phyloP scores from a whole-genome alignment of 176 grass and related monocot species.

The Musa acuminata region DNA sequence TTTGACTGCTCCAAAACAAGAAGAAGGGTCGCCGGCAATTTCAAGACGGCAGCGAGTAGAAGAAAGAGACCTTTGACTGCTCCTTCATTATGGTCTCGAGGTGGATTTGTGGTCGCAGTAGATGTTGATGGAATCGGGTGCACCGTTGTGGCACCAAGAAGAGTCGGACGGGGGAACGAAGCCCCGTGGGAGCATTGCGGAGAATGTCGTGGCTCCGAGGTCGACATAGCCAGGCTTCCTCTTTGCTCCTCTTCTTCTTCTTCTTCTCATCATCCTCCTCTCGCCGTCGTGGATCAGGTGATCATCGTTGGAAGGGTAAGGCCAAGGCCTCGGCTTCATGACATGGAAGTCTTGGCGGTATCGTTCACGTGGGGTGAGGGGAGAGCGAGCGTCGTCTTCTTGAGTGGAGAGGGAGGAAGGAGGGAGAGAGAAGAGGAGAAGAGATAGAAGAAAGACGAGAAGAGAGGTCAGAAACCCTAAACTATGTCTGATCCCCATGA shows the following conservation, averaged over 20 bases:
- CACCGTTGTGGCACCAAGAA: constrained; percentile 50
- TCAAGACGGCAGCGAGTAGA: too few species aligned
- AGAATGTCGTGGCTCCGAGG: constrained; percentile 33
- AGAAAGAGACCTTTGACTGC: neutral
- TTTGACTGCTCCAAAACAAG: too few species aligned
- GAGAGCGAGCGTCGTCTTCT: neutral
- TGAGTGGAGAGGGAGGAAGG: neutral
- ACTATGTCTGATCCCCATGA: neutral
- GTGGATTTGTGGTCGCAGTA: neutral
- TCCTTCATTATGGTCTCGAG: neutral
- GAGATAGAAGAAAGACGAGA: constrained; percentile 4
- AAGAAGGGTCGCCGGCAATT: too few species aligned
- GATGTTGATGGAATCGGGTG: constrained; percentile 22
- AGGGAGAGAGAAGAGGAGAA: constrained; percentile 1
- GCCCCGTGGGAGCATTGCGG: constrained; percentile 49
- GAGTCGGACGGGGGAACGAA: constrained; percentile 48
- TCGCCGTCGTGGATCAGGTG: neutral
- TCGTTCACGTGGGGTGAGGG: neutral
- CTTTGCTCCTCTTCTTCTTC: too few species aligned
- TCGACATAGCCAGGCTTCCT: neutral
- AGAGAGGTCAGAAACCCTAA: neutral
- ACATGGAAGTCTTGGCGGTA: neutral
- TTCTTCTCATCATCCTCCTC: neutral
- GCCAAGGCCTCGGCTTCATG: neutral
- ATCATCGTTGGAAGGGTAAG: neutral